Evolutionary conservation across 495 filamentous ascomycete genomes (phyloP), one percentile per base, ranked within the genome.

Genomic region (Neurospora sp.): DNA sequence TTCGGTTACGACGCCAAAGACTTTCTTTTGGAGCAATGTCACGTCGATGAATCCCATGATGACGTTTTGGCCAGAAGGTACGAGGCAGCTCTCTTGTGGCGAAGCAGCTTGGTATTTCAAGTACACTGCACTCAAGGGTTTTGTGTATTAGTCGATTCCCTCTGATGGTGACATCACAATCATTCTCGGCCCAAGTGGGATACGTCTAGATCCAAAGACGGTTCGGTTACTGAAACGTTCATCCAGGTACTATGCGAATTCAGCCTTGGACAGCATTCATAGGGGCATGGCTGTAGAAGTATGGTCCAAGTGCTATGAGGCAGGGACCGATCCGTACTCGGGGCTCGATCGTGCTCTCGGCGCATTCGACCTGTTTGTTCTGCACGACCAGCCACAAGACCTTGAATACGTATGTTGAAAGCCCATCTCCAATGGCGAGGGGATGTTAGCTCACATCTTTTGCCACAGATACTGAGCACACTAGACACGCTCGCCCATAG

Each of bases 1-100:
- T 82, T 89, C 74, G 96, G 94, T 1, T 95, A 92, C 73, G 94
- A 98, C 86, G 93, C 89, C 27, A 97, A 97, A 78, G 96, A 97
- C 78, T 89, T 88, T 31, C 85, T 99, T 44, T 74, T 95, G 53
- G 84, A 86, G 72, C 89, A 97, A 75, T 86, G 86, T 69, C 81
- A 82, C 10, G 82, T 86, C 40, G 83, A 85, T 39, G 85, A 90
- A n/a, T 83, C 87, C 18, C 83, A 79, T 14, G 89, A 92, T 27
- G 94, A 99, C 83, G 86, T 90, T 70, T 81, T 99, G 74, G 93
- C 96, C 18, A 87, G 94, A 83, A 91, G 92, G 90, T 97, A 80
- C 69, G 78, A 71, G 41, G 42, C 5, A 44, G 53, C 14, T 65
- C 27, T 65, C 53, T 59, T 59, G 22, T 59, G 47, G 47, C 10